These are phyloP conservation scores for Wallacemonas sp. DNA, from an alignment of 208 protist species.

Conservation along the genomic window DNA sequence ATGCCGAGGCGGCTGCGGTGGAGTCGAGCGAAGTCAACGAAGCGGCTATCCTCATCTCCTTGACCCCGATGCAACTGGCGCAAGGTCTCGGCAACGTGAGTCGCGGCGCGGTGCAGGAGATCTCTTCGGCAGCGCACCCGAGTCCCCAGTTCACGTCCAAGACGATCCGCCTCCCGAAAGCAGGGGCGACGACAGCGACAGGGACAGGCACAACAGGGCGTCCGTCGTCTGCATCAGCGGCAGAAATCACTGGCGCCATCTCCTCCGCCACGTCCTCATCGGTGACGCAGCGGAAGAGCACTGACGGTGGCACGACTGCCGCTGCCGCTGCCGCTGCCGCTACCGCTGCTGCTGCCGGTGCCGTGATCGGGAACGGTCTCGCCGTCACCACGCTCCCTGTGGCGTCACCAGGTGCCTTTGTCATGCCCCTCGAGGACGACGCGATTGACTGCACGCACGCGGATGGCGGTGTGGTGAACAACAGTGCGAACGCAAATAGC, in stretches of 20 bases:
- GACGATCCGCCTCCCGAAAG: background rate
- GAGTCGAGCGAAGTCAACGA: constrained; percentile 29
- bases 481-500: no score
- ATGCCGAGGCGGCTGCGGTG: constrained; percentile 34
- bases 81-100: constrained; percentile 18
- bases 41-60: constrained; percentile 57
- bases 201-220: background rate
- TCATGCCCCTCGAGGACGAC: constrained; percentile 5
- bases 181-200: background rate
- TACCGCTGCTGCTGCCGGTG: background rate
- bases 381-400: constrained; percentile 6
- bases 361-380: background rate
- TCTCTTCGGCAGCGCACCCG: background rate
- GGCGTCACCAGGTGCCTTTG: background rate
- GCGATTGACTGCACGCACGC: background rate
- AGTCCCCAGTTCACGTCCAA: constrained; percentile 8
- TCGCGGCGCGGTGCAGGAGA: background rate
- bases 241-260: no score
- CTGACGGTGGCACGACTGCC: background rate
- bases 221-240: no score
- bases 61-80: constrained; percentile 78
- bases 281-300: background rate
- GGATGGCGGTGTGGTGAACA: no score
- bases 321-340: background rate
- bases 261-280: background rate